Percentiles rank a stretch among this genome's conserved stretches.
Evolutionary conservation across 2,329 filamentous ascomycete species (phyloP).

Genomic region (Onygenales sp.): DNA sequence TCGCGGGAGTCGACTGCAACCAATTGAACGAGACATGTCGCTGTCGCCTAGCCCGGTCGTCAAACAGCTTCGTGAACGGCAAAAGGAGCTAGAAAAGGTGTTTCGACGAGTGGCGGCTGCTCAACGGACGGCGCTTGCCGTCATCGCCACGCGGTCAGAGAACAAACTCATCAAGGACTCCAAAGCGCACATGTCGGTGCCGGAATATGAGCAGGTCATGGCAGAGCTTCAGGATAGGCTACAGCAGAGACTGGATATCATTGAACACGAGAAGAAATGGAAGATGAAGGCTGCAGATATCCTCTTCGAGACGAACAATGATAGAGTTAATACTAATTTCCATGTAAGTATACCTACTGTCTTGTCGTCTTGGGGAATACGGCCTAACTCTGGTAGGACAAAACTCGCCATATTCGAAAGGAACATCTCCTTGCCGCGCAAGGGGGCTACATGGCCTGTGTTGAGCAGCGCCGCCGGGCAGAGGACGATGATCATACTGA

Average conservation of each 20-base stretch:
- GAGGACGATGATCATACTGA: conserved; percentile 35
- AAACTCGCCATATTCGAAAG: conserved; percentile 21
- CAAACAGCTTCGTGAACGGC: conserved; percentile 30
- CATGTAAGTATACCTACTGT: conserved; percentile 15
- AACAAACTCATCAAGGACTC: conserved; percentile 30
- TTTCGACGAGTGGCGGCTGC: conserved; percentile 33
- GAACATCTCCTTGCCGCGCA: conserved; percentile 31
- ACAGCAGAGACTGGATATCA: conserved; percentile 18
- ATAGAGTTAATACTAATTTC: conserved; percentile 24
- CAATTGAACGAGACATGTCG: conserved; percentile 22
- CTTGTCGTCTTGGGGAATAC: background rate
- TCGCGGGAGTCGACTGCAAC: conserved; percentile 19
- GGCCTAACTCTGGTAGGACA: conserved; percentile 13
- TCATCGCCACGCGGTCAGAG: conserved; percentile 31
- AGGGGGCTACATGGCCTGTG: conserved; percentile 30
- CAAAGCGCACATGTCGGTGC: conserved; percentile 29
- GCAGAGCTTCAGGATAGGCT: conserved; percentile 20
- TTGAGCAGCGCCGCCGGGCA: conserved; percentile 28
- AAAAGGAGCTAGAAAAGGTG: conserved; percentile 32
- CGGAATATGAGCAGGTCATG: conserved; percentile 29
- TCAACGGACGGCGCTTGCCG: conserved; percentile 30
- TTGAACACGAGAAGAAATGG: conserved; percentile 25
- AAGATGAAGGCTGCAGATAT: conserved; percentile 22
- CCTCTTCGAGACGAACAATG: conserved; percentile 21
- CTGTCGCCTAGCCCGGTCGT: conserved; percentile 27